Percentiles rank a stretch among this genome's conserved stretches.
Conservation (phyloP, 2,329 filamentous ascomycete species). For the Raffaelea deltoideospora region DNA sequence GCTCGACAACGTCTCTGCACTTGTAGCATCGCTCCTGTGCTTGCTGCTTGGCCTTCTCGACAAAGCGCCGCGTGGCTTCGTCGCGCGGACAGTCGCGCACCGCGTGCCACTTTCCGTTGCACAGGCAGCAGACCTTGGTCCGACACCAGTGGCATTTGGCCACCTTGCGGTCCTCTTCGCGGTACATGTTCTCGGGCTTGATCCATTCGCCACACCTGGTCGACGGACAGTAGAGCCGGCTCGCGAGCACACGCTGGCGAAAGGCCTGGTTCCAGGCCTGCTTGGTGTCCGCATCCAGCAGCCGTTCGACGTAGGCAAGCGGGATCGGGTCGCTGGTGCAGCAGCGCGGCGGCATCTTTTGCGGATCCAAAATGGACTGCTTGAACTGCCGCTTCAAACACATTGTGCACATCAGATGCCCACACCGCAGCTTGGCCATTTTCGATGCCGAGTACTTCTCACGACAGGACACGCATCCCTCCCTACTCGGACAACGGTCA, state of each 20-base stretch:
- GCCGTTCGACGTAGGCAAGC: constrained; percentile 56
- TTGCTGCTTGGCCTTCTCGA: constrained; percentile 48
- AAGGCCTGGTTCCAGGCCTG: constrained; percentile 68
- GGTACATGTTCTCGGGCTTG: constrained; percentile 51
- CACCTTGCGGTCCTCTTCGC: constrained; percentile 44
- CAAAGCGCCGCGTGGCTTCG: constrained; percentile 46
- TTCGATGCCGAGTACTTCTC: constrained; percentile 19
- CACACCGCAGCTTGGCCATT: constrained; percentile 59
- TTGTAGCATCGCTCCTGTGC: constrained; percentile 65
- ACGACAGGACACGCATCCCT: background rate
- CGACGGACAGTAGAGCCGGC: constrained; percentile 63
- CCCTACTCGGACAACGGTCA: no score
- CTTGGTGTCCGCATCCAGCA: constrained; percentile 65
- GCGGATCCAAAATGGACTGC: constrained; percentile 59
- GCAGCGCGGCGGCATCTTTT: constrained; percentile 74
- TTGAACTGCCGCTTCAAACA: constrained; percentile 64
- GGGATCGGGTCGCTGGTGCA: constrained; percentile 62
- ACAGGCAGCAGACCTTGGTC: constrained; percentile 58
- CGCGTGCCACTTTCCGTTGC: constrained; percentile 61
- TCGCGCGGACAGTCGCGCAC: constrained; percentile 56
- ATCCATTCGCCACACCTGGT: constrained; percentile 68
- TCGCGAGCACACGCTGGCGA: constrained; percentile 57
- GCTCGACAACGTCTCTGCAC: constrained; percentile 60
- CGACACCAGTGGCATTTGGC: constrained; percentile 58
- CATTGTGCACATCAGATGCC: constrained; percentile 64